Evolutionary conservation across 441 rosid species (phyloP), one percentile per base, ranked within the genome.

Genomic region (Brassica balearica): DNA sequence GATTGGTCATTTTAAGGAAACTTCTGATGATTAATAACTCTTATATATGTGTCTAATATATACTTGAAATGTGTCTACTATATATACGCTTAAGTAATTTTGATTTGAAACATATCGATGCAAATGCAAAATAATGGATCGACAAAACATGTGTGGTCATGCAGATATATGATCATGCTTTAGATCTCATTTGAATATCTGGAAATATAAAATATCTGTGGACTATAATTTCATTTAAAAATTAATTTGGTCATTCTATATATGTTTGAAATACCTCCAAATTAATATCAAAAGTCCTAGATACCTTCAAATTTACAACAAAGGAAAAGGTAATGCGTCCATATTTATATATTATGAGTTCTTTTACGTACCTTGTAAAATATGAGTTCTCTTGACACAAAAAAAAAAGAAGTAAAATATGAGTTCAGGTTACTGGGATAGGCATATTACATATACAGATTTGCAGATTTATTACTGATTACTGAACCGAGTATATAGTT

Each of bases 1-100:
- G 65, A 62, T 69, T 76, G 65, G 58, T 76, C 55, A n/a, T 62
- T 51, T 76, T 63, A 6, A 10, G 65, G 56, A 69, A 63, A 59
- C 11, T 68, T 43, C 17, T 67, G 60, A 15, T 59, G 67, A 68
- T 29, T 23, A 34, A n/a, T 19, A 34, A 51, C 38, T 25, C 62
- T 8, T 51, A 14, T 15, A n/a, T 15, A 38, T 9, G 46, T 38
- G 4, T 38, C 46, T 1, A 5, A 46, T 43, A 43, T 43, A 11
- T 38, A 38, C 7, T 32, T 10, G 10, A 38, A 12, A 48, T 51
- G 46, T 1, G 43, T 9, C 46, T 53, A 55, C 27, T 23, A 46
- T 46, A 68, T 23, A 25, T 66, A 66, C 23, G 19, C 51, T 51
- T 27, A 53, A 53, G 0, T 15, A 29, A 29, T 48, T 59, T n/a